A percentile compares a stretch with the other conserved stretches of the same genome.
Conservation (phyloP, 2,329 filamentous ascomycete genomes). For the Pseudogymnoascus sp. region DNA sequence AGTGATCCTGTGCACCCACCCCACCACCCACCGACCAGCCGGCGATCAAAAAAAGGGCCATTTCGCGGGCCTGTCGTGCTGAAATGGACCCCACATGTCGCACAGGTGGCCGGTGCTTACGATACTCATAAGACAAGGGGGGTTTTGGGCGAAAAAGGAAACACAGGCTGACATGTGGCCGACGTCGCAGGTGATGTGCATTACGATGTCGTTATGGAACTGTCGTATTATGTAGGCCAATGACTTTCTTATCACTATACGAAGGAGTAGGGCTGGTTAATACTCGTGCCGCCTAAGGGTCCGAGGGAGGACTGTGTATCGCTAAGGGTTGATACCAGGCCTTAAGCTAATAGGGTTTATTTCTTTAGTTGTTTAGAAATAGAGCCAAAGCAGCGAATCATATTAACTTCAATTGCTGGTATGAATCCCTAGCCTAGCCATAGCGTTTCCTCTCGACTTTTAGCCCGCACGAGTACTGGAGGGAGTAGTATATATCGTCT, state of each 20-base stretch:
- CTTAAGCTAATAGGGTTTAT: not conserved
- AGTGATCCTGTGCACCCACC: not conserved
- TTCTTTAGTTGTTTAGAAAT: not conserved
- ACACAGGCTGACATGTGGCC: not conserved
- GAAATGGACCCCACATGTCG: slow-evolving; percentile 3
- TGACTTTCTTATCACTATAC: not conserved
- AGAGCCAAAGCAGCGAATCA: not conserved
- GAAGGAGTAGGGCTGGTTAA: not conserved
- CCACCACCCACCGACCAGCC: not conserved
- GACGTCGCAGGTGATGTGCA: not conserved
- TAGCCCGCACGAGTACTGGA: too few relatives aligned
- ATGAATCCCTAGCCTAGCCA: not conserved
- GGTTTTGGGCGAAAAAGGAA: not conserved
- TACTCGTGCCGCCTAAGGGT: not conserved
- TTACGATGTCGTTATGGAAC: slow-evolving; percentile 5
- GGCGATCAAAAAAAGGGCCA: not conserved
- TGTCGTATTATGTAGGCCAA: not conserved
- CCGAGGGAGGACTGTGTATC: not conserved
- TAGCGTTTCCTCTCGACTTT: not conserved
- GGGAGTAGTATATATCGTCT: not conserved
- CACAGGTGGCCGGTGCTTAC: not conserved
- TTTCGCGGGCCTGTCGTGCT: not conserved
- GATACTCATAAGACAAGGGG: not conserved
- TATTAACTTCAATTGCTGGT: not conserved
- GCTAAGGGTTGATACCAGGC: not conserved